Conservation (phyloP, 148 eudicot genomes). For the Camellia lanceoleosa region DNA sequence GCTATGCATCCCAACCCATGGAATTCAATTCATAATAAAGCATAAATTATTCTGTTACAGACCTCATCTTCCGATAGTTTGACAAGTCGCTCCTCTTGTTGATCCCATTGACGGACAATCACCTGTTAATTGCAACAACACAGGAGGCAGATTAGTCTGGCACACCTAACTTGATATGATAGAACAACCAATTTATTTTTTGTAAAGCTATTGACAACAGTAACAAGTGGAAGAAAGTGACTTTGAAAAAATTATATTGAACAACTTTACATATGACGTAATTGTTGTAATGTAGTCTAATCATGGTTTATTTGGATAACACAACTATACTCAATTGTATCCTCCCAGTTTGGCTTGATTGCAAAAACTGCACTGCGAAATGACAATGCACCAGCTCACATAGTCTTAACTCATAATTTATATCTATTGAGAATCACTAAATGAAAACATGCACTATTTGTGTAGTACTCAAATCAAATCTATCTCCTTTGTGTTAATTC, state of each 20-base stretch:
- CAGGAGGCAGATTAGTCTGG: constrained; percentile 16
- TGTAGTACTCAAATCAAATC: not conserved
- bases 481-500: not conserved
- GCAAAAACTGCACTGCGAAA: not conserved
- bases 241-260: not conserved
- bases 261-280: not conserved
- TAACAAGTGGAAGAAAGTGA: not conserved
- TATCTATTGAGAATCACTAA: not conserved
- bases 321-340: not conserved
- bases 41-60: not conserved
- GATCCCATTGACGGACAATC: constrained; percentile 74
- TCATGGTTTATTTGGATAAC: not conserved
- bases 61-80: constrained; percentile 84
- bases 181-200: not conserved
- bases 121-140: constrained; percentile 49
- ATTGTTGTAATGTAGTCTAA: not conserved
- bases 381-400: not conserved
- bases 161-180: not conserved
- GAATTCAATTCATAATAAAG: not conserved
- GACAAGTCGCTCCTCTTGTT: constrained; percentile 64
- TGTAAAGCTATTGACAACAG: not conserved
- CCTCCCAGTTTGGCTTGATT: not conserved
- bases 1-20: not conserved
- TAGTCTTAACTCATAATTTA: not conserved
- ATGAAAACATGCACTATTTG: not conserved